Conservation (phyloP, 176 grass and related monocot species). For the Urochloa ruziziensis region DNA sequence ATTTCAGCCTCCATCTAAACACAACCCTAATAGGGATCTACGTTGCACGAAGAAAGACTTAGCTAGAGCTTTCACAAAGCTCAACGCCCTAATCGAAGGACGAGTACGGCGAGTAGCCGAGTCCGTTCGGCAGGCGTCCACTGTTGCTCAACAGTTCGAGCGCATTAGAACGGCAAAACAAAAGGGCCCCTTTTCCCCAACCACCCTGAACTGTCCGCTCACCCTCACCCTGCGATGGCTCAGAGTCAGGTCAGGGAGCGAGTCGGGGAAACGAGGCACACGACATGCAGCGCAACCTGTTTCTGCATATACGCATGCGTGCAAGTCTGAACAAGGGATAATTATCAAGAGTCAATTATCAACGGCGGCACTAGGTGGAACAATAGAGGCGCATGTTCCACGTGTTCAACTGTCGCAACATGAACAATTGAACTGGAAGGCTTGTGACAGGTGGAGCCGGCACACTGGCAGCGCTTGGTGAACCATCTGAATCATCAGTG, state of each 20-base stretch:
- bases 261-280: neutral
- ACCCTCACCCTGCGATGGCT: neutral
- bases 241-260: too few species aligned
- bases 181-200: neutral
- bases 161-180: neutral
- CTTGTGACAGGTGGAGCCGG: neutral
- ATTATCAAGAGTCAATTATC: too few species aligned
- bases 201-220: neutral
- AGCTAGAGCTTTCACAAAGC: neutral
- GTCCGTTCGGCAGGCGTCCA: neutral
- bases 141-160: neutral
- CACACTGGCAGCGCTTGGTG: neutral
- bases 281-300: too few species aligned
- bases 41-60: too few species aligned
- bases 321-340: slow-evolving; percentile 35
- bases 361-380: neutral
- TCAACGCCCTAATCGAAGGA: neutral
- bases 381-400: neutral
- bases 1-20: too few species aligned
- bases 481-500: slow-evolving; percentile 4
- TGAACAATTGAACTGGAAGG: neutral
- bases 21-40: too few species aligned
- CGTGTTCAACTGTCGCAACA: neutral
- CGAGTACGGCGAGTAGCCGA: neutral
- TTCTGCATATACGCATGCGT: neutral